phyloP scores from a whole-genome alignment of 495 filamentous ascomycete species.

The Aspergillus sparsus region DNA sequence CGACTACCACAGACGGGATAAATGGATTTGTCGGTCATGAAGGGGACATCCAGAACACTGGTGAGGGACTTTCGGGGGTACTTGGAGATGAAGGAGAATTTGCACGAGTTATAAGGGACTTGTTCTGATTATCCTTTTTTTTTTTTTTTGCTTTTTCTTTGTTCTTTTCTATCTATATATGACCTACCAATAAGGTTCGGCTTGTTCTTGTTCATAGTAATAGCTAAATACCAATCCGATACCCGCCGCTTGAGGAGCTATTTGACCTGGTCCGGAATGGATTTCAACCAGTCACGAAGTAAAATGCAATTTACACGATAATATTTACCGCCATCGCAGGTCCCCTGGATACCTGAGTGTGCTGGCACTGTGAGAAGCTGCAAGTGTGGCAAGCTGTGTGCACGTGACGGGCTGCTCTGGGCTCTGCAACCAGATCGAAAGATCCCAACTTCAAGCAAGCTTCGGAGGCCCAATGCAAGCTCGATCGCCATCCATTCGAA shows the following conservation, averaged over 20 bases:
- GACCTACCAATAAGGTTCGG: too few species aligned
- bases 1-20: slow-evolving; percentile 40
- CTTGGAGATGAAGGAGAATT: slow-evolving; percentile 66
- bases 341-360: background rate
- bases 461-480: background rate
- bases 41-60: slow-evolving; percentile 48
- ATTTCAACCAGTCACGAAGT: too few species aligned
- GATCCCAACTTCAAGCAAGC: background rate
- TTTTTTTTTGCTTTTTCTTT: background rate
- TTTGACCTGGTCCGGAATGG: too few species aligned
- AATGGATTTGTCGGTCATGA: slow-evolving; percentile 46
- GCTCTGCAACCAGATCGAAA: background rate
- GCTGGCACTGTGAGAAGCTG: background rate
- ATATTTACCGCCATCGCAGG: too few species aligned
- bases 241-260: too few species aligned
- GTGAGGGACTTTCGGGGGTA: slow-evolving; percentile 49
- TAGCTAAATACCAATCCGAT: too few species aligned
- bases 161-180: background rate
- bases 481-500: background rate
- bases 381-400: background rate
- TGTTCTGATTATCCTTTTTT: slow-evolving; percentile 53
- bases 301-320: too few species aligned
- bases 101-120: slow-evolving; percentile 60
- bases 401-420: background rate
- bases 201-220: too few species aligned